Conservation (phyloP, 179 eudicot genomes). For the Corrigiola litoralis region DNA sequence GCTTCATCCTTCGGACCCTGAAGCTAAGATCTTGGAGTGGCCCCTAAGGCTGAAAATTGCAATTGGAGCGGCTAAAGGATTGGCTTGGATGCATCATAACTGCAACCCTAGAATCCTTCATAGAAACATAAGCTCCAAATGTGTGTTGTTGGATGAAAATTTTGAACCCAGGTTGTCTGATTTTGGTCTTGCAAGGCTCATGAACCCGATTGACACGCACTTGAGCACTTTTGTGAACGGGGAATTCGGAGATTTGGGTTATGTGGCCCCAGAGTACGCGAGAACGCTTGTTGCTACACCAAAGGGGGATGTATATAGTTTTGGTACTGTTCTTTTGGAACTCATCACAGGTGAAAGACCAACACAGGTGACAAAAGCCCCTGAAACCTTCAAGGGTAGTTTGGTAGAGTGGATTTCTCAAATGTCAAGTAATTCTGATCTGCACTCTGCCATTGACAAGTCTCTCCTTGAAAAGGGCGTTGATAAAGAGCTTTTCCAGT, state of each 20-base stretch:
- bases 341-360: conserved; percentile 71
- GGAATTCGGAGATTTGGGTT: conserved; percentile 85
- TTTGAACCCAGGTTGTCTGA: conserved; percentile 76
- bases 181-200: conserved; percentile 84
- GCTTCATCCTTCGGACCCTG: conserved; percentile 48
- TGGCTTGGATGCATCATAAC: conserved; percentile 85
- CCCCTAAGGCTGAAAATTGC: conserved; percentile 72
- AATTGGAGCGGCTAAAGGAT: conserved; percentile 65
- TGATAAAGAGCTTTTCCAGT: conserved; percentile 62
- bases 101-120: conserved; percentile 87
- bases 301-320: conserved; percentile 82
- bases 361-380: conserved; percentile 50
- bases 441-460: conserved; percentile 49
- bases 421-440: conserved; percentile 35
- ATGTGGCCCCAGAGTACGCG: conserved; percentile 81
- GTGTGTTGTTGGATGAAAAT: conserved; percentile 62
- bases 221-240: conserved; percentile 87
- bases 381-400: conserved; percentile 70
- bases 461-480: conserved; percentile 42
- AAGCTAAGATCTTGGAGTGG: conserved; percentile 55
- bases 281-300: conserved; percentile 80
- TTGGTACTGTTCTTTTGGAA: conserved; percentile 80
- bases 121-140: conserved; percentile 79
- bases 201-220: conserved; percentile 87
- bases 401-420: conserved; percentile 66